A percentile compares a stretch with the other conserved stretches of the same genome.
phyloP scores from a whole-genome alignment of 306 rosid genomes.

The Fagus sylvatica region DNA sequence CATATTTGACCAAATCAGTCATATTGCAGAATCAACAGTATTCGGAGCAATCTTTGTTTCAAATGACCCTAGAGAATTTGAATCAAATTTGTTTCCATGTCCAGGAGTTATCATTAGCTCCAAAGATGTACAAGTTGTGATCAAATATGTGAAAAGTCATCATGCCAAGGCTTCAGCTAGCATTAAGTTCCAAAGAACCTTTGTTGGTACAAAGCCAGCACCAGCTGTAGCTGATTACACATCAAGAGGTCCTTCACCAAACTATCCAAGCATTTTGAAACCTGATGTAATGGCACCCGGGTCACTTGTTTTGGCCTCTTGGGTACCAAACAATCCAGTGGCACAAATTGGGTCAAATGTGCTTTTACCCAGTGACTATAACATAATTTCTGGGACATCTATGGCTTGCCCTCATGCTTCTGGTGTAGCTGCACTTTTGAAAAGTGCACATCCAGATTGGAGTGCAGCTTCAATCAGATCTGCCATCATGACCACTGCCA shows the following conservation, averaged over 20 bases:
- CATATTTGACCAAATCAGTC: conserved; percentile 4
- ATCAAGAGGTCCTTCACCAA: conserved; percentile 59
- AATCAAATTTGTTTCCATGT: background rate
- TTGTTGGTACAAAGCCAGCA: conserved; percentile 39
- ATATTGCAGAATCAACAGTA: background rate
- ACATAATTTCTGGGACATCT: conserved; percentile 53
- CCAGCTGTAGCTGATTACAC: conserved; percentile 48
- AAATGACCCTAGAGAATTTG: background rate
- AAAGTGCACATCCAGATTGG: conserved; percentile 55
- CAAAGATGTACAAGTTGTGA: conserved; percentile 26
- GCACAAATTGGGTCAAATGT: background rate
- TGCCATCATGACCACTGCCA: conserved; percentile 52
- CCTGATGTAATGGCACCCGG: conserved; percentile 69
- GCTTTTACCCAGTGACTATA: conserved; percentile 22
- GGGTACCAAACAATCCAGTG: conserved; percentile 10
- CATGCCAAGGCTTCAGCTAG: conserved; percentile 13
- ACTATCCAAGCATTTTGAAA: conserved; percentile 39
- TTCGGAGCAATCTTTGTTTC: conserved; percentile 29
- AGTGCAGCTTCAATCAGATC: conserved; percentile 54
- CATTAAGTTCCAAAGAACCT: conserved; percentile 44
- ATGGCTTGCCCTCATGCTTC: conserved; percentile 61
- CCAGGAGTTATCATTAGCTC: conserved; percentile 46
- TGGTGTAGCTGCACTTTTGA: conserved; percentile 49
- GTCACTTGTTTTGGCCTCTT: conserved; percentile 46
- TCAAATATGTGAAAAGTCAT: conserved; percentile 26